A percentile compares a stretch with the other conserved stretches of the same genome.
Conservation (phyloP, 176 grass and related monocot genomes). For the Poa annua region DNA sequence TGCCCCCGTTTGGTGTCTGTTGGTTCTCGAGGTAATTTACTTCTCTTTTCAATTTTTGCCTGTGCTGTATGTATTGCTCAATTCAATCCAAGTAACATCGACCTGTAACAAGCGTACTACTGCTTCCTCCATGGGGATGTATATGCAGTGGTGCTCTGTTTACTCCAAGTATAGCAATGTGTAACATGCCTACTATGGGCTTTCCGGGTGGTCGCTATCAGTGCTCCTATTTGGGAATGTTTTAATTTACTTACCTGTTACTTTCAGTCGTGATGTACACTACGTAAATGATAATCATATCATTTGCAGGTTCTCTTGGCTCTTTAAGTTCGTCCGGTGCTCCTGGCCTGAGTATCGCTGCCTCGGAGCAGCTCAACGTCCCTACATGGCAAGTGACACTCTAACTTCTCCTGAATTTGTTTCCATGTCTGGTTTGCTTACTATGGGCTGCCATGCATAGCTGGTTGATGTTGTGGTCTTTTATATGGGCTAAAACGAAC, state of each 20-base stretch:
- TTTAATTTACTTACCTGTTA: too few relatives aligned
- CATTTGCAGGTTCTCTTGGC: conserved; percentile 70
- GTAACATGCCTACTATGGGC: too few relatives aligned
- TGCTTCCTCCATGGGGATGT: too few relatives aligned
- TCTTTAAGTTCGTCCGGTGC: conserved; percentile 53
- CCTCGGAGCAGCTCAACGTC: conserved; percentile 22
- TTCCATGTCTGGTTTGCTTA: not conserved
- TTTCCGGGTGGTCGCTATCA: too few relatives aligned
- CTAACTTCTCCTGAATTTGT: conserved; percentile 3
- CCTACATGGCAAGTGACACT: conserved; percentile 60
- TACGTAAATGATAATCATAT: not conserved
- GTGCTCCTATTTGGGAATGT: too few relatives aligned
- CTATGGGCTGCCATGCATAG: not conserved
- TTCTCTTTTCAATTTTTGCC: not conserved
- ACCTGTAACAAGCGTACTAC: not conserved
- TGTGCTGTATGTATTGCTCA: not conserved
- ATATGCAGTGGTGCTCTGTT: too few relatives aligned
- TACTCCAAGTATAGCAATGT: too few relatives aligned
- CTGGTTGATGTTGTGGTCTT: not conserved
- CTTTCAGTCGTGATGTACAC: not conserved
- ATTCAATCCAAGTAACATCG: not conserved
- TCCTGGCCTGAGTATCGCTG: conserved; percentile 21
- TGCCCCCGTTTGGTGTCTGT: conserved; percentile 83
- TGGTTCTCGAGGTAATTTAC: conserved; percentile 68
- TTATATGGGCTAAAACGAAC: not conserved